Evolutionary conservation across 1,284 basidiomycete genomes (phyloP), one percentile per base, ranked within the genome.

Genomic region (Xerocomus minutiporus): DNA sequence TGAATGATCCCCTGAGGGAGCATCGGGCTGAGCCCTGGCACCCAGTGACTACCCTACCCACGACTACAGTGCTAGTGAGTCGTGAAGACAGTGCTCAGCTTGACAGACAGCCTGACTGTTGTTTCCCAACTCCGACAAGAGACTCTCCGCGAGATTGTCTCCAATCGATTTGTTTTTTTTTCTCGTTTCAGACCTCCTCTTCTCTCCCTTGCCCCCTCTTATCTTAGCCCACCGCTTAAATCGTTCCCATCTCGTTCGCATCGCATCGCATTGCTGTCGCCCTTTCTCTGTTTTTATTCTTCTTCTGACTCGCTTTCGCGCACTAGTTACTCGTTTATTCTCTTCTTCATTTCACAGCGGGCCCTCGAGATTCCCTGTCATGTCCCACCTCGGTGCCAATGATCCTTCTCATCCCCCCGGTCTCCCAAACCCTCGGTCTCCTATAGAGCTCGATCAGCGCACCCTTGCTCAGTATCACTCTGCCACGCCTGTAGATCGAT

Each of bases 391-490:
- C 50, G 73, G 74, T 51, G 57, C 66, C 44, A 70, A 75, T 60
- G 80, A 81, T 53, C 74, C 71, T 58, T 76, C 79, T 52, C 71
- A 70, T 55, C 69, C 74, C 15, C 65, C 71, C 8, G 72, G 72
- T 41, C 59, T 71, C 44, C 57, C 51, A 17, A 48, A 42, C n/a
- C 39, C 47, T 46, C 67, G 55, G 45, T 50, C 60, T 12, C n/a
- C 54, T 36, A 31, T 52, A 17, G 61, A 61, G 54, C 47, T 56
- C 53, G 60, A 60, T 58, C 58, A 53, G 47, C 51, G 59, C 52
- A 52, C 35, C 49, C 44, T 53, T 46, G 39, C 53, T 17, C 40
- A 41, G 2, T 56, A 61, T 59, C 57, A 51, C 12, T 41, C 62
- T 23, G 55, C 62, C 17, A 25, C 58, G 6, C 49, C 53, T 23